phyloP scores from a whole-genome alignment of 2,329 filamentous ascomycete genomes.

The Ophiostoma quercus region DNA sequence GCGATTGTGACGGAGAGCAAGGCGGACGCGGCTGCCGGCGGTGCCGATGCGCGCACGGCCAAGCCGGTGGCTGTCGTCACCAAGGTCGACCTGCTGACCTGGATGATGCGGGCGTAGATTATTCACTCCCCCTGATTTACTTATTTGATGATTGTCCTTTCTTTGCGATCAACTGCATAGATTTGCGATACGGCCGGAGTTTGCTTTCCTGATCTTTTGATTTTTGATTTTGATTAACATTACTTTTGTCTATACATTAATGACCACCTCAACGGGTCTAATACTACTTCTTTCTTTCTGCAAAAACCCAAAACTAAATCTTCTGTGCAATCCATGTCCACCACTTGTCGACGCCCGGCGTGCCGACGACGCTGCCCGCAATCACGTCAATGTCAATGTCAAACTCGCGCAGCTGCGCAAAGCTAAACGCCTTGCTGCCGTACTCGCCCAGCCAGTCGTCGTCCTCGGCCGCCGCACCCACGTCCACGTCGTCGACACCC shows the following conservation, averaged over 20 bases:
- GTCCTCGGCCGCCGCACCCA: conserved; percentile 57
- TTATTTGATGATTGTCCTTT: conserved; percentile 3
- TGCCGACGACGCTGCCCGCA: conserved; percentile 64
- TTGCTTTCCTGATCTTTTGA: not conserved
- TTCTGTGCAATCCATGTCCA: conserved; percentile 83
- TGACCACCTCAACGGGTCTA: conserved; percentile 5
- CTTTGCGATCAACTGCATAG: conserved; percentile 13
- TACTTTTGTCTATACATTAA: not conserved
- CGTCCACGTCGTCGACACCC: conserved; percentile 46
- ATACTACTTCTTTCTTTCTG: not conserved
- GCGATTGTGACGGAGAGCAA: conserved; percentile 81
- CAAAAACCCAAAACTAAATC: conserved; percentile 43
- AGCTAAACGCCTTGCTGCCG: conserved; percentile 70
- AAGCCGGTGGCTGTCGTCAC: conserved; percentile 89
- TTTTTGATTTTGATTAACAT: not conserved
- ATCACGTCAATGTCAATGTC: conserved; percentile 71
- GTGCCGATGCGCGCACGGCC: conserved; percentile 49
- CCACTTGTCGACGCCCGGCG: conserved; percentile 73
- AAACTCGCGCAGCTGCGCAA: conserved; percentile 77
- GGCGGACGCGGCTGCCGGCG: not conserved
- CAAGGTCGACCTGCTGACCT: conserved; percentile 91
- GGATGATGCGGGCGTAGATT: conserved; percentile 64
- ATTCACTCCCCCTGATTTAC: too few relatives aligned
- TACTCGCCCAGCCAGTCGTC: conserved; percentile 82
- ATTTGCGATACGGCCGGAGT: conserved; percentile 5